Evolutionary conservation across 768 basidiomycete species (phyloP).

Genomic region (Paxillus rubicundulus): DNA sequence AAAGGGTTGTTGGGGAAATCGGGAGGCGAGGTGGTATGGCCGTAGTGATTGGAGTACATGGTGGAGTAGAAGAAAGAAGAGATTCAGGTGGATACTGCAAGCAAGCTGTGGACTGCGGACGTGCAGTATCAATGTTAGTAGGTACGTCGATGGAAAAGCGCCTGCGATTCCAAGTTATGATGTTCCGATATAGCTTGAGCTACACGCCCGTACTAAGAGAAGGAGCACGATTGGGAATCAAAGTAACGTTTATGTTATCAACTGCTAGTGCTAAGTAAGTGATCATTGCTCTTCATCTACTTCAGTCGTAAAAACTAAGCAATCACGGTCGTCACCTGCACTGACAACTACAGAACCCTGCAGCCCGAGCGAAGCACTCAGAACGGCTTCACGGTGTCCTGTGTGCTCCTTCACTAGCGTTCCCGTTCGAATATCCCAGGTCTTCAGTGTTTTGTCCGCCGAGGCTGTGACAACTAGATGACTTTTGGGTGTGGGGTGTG

Average conservation of each 20-base stretch:
- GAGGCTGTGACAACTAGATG: slow-evolving; percentile 84
- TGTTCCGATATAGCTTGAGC: too few species aligned
- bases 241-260: too few species aligned
- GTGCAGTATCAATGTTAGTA: not conserved
- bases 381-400: slow-evolving; percentile 77
- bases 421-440: slow-evolving; percentile 92
- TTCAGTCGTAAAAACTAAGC: slow-evolving; percentile 77
- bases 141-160: too few species aligned
- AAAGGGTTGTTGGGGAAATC: slow-evolving; percentile 67
- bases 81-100: not conserved
- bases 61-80: slow-evolving; percentile 4
- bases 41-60: slow-evolving; percentile 45
- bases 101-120: not conserved
- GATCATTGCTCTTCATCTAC: slow-evolving; percentile 11
- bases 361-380: slow-evolving; percentile 70
- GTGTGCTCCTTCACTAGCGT: slow-evolving; percentile 72
- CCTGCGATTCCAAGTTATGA: too few species aligned
- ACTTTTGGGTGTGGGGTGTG: slow-evolving; percentile 70
- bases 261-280: too few species aligned
- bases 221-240: too few species aligned
- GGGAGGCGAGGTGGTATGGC: slow-evolving; percentile 12
- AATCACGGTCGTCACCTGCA: slow-evolving; percentile 87
- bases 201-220: too few species aligned
- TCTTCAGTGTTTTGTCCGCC: slow-evolving; percentile 80
- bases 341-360: slow-evolving; percentile 75